phyloP scores from a whole-genome alignment of 2,329 filamentous ascomycete species.

The Botrytis fabae region DNA sequence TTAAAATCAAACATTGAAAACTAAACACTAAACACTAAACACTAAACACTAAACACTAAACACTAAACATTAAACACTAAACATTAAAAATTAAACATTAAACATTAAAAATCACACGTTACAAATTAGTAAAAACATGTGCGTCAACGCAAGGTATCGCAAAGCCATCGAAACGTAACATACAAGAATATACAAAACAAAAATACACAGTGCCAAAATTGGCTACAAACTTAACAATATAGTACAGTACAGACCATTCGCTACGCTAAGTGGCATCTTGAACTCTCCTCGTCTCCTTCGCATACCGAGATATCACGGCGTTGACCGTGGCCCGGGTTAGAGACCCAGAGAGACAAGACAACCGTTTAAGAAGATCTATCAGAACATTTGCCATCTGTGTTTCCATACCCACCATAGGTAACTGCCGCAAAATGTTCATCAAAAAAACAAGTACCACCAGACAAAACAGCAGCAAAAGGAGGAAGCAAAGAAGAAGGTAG shows the following conservation, averaged over 20 bases:
- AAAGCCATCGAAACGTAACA: background rate
- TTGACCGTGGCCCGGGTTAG: background rate
- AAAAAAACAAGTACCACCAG: background rate
- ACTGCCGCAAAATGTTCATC: too few relatives aligned
- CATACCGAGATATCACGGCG: background rate
- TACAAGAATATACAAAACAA: background rate
- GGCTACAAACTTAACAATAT: background rate
- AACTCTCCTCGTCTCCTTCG: background rate
- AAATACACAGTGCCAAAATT: background rate
- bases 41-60: background rate
- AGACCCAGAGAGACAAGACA: background rate
- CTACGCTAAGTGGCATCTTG: background rate
- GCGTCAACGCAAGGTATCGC: background rate
- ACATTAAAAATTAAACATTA: background rate
- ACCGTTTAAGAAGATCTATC: background rate
- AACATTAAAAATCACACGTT: background rate
- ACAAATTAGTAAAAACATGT: background rate
- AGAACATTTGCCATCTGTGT: background rate
- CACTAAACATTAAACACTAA: background rate
- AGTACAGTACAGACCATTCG: background rate
- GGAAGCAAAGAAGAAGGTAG: background rate
- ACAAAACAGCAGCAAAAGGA: background rate
- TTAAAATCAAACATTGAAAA: background rate
- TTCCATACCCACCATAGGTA: too few relatives aligned
- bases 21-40: background rate